These are phyloP conservation scores for Dactylonectria macrodidyma DNA, from an alignment of 2,329 filamentous ascomycete species.

Conservation along the genomic window DNA sequence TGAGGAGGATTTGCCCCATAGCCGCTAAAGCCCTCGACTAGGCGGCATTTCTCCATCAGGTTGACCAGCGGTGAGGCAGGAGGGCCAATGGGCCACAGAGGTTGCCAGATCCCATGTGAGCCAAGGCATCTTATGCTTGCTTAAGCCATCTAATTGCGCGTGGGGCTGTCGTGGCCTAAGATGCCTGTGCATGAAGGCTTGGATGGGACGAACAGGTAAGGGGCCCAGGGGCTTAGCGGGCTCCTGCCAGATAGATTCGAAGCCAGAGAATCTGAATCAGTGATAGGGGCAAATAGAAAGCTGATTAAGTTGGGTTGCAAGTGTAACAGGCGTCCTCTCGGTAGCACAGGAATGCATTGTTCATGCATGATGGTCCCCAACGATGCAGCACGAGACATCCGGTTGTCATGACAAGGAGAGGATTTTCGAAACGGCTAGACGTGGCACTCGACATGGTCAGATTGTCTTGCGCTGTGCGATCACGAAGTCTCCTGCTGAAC, in stretches of 20 bases:
- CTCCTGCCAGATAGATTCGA: constrained; percentile 11
- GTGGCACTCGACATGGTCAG: constrained; percentile 3
- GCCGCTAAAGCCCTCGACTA: not conserved
- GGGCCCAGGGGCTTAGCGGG: constrained; percentile 17
- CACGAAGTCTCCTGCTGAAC: not conserved
- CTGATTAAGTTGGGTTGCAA: constrained; percentile 3
- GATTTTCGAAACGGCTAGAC: constrained; percentile 15
- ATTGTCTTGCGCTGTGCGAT: not conserved
- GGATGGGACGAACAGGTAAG: constrained; percentile 11
- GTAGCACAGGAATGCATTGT: not conserved
- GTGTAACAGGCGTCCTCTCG: constrained; percentile 6
- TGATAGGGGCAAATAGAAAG: constrained; percentile 7
- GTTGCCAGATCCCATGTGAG: not conserved
- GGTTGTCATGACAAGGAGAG: not conserved
- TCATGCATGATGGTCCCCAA: not conserved
- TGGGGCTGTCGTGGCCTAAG: not conserved
- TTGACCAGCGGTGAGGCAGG: constrained; percentile 4
- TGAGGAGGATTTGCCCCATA: constrained; percentile 19
- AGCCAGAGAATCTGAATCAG: constrained; percentile 13
- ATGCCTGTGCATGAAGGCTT: not conserved
- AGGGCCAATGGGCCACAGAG: constrained; percentile 2
- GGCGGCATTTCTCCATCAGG: constrained; percentile 1
- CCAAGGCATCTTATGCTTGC: not conserved
- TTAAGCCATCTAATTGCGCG: not conserved
- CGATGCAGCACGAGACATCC: not conserved